These are phyloP conservation scores for Fusarium brachygibbosum DNA, from an alignment of 2,329 filamentous ascomycete genomes.

Conservation along the genomic window DNA sequence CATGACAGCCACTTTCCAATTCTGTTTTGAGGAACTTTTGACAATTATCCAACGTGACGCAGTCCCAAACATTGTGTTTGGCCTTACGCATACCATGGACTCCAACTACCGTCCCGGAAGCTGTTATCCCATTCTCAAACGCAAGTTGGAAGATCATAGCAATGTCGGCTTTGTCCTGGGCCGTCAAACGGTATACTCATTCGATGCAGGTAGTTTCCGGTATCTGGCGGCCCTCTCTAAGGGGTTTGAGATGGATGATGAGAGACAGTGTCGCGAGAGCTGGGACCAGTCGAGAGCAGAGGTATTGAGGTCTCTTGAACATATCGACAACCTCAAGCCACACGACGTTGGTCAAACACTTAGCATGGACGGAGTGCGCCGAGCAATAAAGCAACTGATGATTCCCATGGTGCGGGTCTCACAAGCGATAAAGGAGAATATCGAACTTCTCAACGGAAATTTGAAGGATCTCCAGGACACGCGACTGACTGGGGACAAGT, in stretches of 20 bases:
- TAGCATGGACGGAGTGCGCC: slow-evolving; percentile 33
- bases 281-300: slow-evolving; percentile 40
- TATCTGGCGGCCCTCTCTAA: slow-evolving; percentile 19
- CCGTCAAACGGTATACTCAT: slow-evolving; percentile 20
- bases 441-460: slow-evolving; percentile 1
- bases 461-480: slow-evolving; percentile 12
- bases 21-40: slow-evolving; percentile 33
- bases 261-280: slow-evolving; percentile 26
- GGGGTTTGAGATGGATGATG: neutral
- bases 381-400: slow-evolving; percentile 15
- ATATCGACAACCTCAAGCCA: slow-evolving; percentile 21
- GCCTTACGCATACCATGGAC: slow-evolving; percentile 29
- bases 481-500: neutral
- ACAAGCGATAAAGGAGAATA: slow-evolving; percentile 12
- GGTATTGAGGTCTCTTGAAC: slow-evolving; percentile 6
- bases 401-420: slow-evolving; percentile 40
- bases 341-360: slow-evolving; percentile 39
- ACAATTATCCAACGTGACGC: slow-evolving; percentile 27
- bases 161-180: neutral
- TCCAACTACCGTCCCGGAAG: slow-evolving; percentile 27
- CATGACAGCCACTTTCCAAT: slow-evolving; percentile 9
- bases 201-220: slow-evolving; percentile 40
- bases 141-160: slow-evolving; percentile 2
- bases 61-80: slow-evolving; percentile 32
- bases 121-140: slow-evolving; percentile 5